phyloP scores from a whole-genome alignment of 2,329 filamentous ascomycete species.

The Xylariomycetidae sp. region DNA sequence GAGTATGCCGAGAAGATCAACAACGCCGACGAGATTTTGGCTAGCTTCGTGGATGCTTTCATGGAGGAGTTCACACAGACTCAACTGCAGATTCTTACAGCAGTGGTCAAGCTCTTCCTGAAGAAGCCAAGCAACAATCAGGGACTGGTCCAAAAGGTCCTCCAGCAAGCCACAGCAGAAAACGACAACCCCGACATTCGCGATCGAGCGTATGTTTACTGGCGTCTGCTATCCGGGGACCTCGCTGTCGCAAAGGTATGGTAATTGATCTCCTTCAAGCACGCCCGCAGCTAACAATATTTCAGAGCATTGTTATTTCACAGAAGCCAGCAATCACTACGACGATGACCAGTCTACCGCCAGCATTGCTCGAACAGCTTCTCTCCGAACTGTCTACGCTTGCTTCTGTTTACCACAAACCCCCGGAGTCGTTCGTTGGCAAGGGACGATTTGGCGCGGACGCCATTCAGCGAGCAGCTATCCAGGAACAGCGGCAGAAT shows the following conservation, averaged over 20 bases:
- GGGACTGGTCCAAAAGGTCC: constrained; percentile 84
- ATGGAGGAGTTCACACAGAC: constrained; percentile 97
- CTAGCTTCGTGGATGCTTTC: constrained; percentile 88
- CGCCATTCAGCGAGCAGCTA: constrained; percentile 88
- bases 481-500: constrained; percentile 92
- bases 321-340: constrained; percentile 91
- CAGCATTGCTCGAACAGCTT: constrained; percentile 80
- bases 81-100: constrained; percentile 95
- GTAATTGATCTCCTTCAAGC: constrained; percentile 1
- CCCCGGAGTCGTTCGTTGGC: constrained; percentile 94
- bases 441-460: constrained; percentile 91
- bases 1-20: constrained; percentile 99
- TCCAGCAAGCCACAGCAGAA: constrained; percentile 86
- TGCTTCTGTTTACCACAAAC: constrained; percentile 97
- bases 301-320: constrained; percentile 77
- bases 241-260: constrained; percentile 78
- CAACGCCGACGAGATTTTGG: constrained; percentile 92
- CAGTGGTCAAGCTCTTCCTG: constrained; percentile 93
- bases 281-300: constrained; percentile 19
- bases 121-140: constrained; percentile 94
- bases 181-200: constrained; percentile 97
- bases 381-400: constrained; percentile 87
- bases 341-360: constrained; percentile 85
- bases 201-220: constrained; percentile 96
- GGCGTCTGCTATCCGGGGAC: constrained; percentile 90